These are phyloP conservation scores for Lactarius pseudohatsudake DNA, from an alignment of 768 basidiomycete species.

Conservation along the genomic window DNA sequence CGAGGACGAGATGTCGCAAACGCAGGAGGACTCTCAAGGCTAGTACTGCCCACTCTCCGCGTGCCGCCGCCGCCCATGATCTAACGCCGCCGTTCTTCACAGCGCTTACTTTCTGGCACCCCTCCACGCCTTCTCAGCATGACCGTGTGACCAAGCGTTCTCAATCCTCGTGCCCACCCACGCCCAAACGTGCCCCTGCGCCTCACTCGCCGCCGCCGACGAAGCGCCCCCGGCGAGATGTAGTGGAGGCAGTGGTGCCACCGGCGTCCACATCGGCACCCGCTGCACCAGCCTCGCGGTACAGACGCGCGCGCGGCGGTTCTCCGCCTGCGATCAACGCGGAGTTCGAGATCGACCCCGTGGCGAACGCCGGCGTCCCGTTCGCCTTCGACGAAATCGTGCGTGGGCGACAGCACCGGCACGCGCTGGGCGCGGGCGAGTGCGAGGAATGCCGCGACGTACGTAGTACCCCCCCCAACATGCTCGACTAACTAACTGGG, in stretches of 20 bases:
- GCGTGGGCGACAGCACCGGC: constrained; percentile 60
- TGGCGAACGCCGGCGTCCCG: constrained; percentile 59
- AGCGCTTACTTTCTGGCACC: constrained; percentile 23
- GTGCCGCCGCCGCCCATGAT: neutral
- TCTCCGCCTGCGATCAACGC: constrained; percentile 19
- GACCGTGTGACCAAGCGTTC: neutral
- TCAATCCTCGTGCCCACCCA: neutral
- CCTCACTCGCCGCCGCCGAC: constrained; percentile 17
- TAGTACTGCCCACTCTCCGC: neutral
- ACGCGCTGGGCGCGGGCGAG: constrained; percentile 67
- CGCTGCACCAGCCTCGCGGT: neutral
- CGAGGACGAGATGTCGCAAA: constrained; percentile 23
- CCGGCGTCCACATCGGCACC: constrained; percentile 1
- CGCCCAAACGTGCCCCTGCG: neutral
- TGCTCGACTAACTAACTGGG: too few species aligned
- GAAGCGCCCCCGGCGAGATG: constrained; percentile 17
- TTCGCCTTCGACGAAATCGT: constrained; percentile 80
- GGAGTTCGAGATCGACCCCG: constrained; percentile 62
- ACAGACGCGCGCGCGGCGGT: neutral
- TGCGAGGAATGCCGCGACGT: constrained; percentile 84
- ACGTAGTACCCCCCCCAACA: constrained; percentile 32
- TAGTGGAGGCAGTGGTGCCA: neutral
- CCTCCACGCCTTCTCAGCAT: constrained; percentile 22
- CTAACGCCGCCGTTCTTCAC: neutral
- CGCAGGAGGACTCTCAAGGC: constrained; percentile 30